Percentiles rank a stretch among this genome's conserved stretches.
phyloP scores from a whole-genome alignment of 2,329 filamentous ascomycete genomes.

The Remersonia thermophila region DNA sequence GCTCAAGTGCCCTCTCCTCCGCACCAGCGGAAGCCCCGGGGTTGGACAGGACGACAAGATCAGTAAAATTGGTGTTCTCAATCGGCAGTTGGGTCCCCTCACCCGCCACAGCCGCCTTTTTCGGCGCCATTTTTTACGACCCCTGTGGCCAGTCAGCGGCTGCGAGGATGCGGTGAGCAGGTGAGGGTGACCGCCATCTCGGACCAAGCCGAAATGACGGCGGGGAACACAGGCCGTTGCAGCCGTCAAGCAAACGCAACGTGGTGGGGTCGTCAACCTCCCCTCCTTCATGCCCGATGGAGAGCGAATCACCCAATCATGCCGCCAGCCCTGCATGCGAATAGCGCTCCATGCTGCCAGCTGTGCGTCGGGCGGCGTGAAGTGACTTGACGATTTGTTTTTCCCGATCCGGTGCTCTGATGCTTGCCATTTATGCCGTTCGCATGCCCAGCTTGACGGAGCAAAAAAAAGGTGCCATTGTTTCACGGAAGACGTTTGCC shows the following conservation, averaged over 20 bases:
- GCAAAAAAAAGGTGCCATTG: too few species aligned
- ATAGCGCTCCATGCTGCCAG: constrained; percentile 5
- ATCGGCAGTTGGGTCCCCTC: constrained; percentile 1
- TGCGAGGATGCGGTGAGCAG: constrained; percentile 7
- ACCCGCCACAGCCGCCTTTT: constrained; percentile 2
- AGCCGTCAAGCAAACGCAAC: not conserved
- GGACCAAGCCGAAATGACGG: not conserved
- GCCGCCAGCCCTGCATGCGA: constrained; percentile 5
- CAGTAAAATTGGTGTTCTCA: not conserved
- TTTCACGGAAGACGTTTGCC: too few species aligned
- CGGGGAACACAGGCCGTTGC: not conserved
- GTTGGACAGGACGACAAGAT: too few species aligned
- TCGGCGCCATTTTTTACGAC: not conserved
- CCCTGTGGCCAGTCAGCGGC: constrained; percentile 1
- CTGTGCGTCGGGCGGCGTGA: constrained; percentile 10
- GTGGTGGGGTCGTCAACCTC: constrained; percentile 1
- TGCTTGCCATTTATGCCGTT: too few species aligned
- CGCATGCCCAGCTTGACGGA: too few species aligned
- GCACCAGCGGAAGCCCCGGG: too few species aligned
- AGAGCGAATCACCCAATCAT: constrained; percentile 8
- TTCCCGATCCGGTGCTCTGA: constrained; percentile 1
- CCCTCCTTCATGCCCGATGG: constrained; percentile 12
- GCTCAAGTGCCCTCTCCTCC: too few species aligned
- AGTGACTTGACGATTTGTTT: constrained; percentile 7
- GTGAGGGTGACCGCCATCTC: constrained; percentile 4